Base-by-base conservation (phyloP, 2,329 filamentous ascomycete genomes). In the Cadophora luteo-olivacea region DNA sequence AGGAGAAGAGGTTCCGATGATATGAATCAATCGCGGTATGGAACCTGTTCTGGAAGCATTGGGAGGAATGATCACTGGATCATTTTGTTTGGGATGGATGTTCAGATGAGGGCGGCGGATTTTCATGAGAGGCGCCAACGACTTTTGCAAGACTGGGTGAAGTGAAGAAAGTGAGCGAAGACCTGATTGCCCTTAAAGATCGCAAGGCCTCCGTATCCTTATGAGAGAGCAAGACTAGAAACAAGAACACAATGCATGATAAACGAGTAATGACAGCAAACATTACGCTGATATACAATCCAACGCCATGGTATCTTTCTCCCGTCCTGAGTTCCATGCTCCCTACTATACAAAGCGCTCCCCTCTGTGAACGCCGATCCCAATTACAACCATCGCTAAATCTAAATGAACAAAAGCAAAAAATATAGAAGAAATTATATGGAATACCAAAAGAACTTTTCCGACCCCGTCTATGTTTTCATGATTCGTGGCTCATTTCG, bases 271-370 rank as follows among this genome's bases (percentile, higher is more conserved):
- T 58, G 33, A 24, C 19, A 45, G 16, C 22, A 41, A 33, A 60
- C 41, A 45, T 19, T 33, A 4, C 29, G 51, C 24, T 55, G 24
- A 22, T 29, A 33, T 32, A 29, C 3, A 29, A 33, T 38, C 25
- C 41, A 58, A 58, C 63, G 41, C 63, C 52, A 33, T 65, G 57
- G 65, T 41, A 55, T 61, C 57, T 48, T 36, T 62, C 29, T 8
- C 38, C 41, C 54, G 24, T 48, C 45, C 41, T 22, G n/a, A 48
- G 45, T 49, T 19, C 45, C 45, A 22, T 49, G 45, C 45, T 57
- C 16, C 29, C 48, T 41, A 38, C 29, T 33, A 41, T 41, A 55
- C 36, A 52, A 32, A 64, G 49, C 38, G 38, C 45, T 36, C 24
- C 41, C 52, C 14, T 38, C 14, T 29, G 29, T 5, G 3, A 58